Evolutionary conservation across 1,284 basidiomycete genomes (phyloP), one percentile per base, ranked within the genome.

Genomic region (Pseudozyma sp.): DNA sequence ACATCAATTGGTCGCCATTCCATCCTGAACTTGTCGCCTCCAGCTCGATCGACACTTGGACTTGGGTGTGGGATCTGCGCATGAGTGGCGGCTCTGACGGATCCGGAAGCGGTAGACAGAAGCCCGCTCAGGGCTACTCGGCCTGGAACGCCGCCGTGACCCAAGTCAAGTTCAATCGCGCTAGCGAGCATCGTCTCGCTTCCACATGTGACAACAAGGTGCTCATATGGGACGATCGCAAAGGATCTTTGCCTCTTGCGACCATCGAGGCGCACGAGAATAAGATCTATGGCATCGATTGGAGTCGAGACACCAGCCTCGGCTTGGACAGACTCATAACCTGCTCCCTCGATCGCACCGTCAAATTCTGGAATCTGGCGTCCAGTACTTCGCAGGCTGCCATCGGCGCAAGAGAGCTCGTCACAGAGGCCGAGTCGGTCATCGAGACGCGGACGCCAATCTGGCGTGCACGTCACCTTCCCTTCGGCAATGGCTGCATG

Each of bases 391-490:
- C 77, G 40, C 80, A 81, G 40, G 55, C 57, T 3, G 81, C 81
- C 4, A 72, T 81, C 30, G 79, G 74, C 1, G 57, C 76, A 1
- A 61, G 79, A n/a, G 65, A 76, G 54, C 74, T 80, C 16, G 73
- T 84, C 30, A 81, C 79, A 4, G 78, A 80, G 58, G 73, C 81
- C 1, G 75, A 82, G 52, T 66, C 65, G 4, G 88, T 86, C 5
- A 93, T 94, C 66, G 85, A 88, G 50, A 96, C 95, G 0, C 86
- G 87, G 0, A 94, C 97, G 80, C 96, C 96, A 0, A 92, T 99
- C 0, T 98, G 95, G 94, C 88, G 96, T 39, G 96, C 96, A 0
- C 88, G 96, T 42, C 90, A 94, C 83, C 85, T 97, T 4, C 96
- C 97, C 0, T 99, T 99, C 81, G 96, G 96, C 2, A 87, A 89